Evolutionary conservation across 2,329 filamentous ascomycete genomes (phyloP).

Genomic region (Plectosphaerella plurivora): DNA sequence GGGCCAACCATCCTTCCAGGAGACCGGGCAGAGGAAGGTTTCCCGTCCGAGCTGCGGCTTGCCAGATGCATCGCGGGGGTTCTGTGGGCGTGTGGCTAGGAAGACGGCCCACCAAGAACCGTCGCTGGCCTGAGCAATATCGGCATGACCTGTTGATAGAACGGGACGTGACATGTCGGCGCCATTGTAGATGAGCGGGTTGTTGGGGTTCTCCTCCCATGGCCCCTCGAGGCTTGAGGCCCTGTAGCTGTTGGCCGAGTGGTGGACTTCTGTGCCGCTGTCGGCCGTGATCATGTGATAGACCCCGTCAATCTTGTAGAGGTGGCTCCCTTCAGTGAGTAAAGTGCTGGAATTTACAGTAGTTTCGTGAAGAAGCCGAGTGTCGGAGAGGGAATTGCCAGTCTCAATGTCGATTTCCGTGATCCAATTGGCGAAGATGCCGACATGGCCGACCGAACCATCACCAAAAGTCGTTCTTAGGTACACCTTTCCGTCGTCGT

Average conservation of each 20-base stretch:
- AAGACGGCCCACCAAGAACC: conserved; percentile 13
- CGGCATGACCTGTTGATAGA: conserved; percentile 11
- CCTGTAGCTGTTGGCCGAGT: conserved; percentile 10
- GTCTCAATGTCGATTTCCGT: conserved; percentile 12
- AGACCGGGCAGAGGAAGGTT: conserved; percentile 10
- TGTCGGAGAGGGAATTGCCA: conserved; percentile 9
- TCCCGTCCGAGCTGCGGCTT: conserved; percentile 10
- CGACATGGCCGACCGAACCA: conserved; percentile 4
- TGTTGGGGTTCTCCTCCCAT: conserved; percentile 10
- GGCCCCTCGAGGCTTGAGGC: conserved; percentile 6
- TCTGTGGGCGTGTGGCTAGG: conserved; percentile 9
- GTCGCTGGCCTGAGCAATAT: conserved; percentile 7
- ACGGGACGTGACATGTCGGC: conserved; percentile 10
- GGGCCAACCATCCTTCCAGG: conserved; percentile 11
- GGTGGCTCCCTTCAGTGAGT: conserved; percentile 10
- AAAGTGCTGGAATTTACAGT: conserved; percentile 4
- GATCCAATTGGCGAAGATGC: conserved; percentile 12
- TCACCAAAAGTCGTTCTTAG: conserved; percentile 8
- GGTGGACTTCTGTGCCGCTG: conserved; percentile 9
- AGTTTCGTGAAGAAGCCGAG: conserved; percentile 8
- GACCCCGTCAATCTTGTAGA: conserved; percentile 10
- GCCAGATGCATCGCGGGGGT: conserved; percentile 6
- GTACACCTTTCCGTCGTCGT: conserved; percentile 10
- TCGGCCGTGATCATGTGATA: conserved; percentile 13
- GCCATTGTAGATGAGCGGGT: conserved; percentile 11